These are phyloP conservation scores for Fraxinus baroniana DNA, from an alignment of 305 asterid species.

Conservation along the genomic window DNA sequence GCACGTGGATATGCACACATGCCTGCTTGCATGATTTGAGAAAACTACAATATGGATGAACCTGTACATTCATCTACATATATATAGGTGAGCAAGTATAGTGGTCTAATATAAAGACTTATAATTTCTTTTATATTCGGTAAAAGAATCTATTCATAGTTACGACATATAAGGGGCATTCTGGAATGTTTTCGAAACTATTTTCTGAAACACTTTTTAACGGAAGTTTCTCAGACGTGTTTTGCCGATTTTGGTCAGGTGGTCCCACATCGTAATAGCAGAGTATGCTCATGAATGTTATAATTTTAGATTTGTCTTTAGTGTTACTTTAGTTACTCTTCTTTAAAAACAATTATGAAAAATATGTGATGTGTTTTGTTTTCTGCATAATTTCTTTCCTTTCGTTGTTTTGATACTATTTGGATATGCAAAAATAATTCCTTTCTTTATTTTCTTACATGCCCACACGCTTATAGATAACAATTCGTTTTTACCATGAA, in stretches of 20 bases:
- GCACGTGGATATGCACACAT: background rate
- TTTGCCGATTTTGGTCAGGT: constrained; percentile 3
- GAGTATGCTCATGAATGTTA: background rate
- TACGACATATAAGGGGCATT: background rate
- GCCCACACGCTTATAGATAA: background rate
- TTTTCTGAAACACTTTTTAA: background rate
- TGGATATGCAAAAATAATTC: background rate
- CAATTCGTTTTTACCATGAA: background rate
- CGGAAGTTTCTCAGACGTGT: background rate
- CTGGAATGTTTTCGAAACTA: background rate
- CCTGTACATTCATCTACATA: background rate
- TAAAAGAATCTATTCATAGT: background rate
- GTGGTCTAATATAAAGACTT: background rate
- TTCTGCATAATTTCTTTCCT: background rate
- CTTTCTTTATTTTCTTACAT: background rate
- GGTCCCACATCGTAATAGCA: background rate
- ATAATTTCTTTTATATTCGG: constrained; percentile 5
- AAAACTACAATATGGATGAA: constrained; percentile 10
- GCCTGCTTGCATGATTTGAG: background rate
- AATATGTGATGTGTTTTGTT: background rate
- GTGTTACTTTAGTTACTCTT: background rate
- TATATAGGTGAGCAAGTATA: background rate
- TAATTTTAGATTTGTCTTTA: background rate
- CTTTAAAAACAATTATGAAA: background rate
- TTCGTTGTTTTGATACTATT: background rate